phyloP scores from a whole-genome alignment of 805 yeast genomes.

The Helenozyma rhizophorensis region DNA sequence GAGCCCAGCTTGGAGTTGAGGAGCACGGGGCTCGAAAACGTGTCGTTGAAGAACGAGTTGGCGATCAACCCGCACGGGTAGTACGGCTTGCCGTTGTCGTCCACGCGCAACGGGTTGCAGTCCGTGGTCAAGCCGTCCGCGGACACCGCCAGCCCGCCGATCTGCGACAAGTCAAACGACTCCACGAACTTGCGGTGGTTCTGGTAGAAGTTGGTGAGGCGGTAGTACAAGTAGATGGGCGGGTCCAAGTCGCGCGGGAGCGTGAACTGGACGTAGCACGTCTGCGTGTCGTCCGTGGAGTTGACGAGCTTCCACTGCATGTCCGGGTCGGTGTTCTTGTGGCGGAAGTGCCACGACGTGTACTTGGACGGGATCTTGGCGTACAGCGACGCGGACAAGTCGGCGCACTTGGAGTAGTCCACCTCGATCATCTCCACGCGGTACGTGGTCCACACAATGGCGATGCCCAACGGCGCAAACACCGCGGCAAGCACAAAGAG shows the following conservation, averaged over 20 bases:
- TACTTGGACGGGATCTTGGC: constrained; percentile 56
- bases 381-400: constrained; percentile 34
- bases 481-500: constrained; percentile 68
- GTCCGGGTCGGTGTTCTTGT: constrained; percentile 30
- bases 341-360: constrained; percentile 58
- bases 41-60: constrained; percentile 87
- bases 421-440: constrained; percentile 71
- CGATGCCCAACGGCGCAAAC: constrained; percentile 90
- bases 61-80: constrained; percentile 97
- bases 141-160: constrained; percentile 69
- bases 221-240: constrained; percentile 76
- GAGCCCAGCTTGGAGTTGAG: constrained; percentile 42
- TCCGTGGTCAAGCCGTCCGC: constrained; percentile 42
- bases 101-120: constrained; percentile 36
- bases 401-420: constrained; percentile 70
- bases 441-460: constrained; percentile 71
- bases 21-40: constrained; percentile 54
- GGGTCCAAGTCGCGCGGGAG: constrained; percentile 66
- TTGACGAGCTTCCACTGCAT: constrained; percentile 62
- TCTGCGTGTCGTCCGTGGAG: constrained; percentile 32
- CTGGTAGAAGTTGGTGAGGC: constrained; percentile 85
- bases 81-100: constrained; percentile 41
- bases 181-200: constrained; percentile 92
- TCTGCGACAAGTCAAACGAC: constrained; percentile 75
- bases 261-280: constrained; percentile 68